Evolutionary conservation across 768 basidiomycete species (phyloP), one percentile per base, ranked within the genome.

Genomic region (Leccinum broughii): DNA sequence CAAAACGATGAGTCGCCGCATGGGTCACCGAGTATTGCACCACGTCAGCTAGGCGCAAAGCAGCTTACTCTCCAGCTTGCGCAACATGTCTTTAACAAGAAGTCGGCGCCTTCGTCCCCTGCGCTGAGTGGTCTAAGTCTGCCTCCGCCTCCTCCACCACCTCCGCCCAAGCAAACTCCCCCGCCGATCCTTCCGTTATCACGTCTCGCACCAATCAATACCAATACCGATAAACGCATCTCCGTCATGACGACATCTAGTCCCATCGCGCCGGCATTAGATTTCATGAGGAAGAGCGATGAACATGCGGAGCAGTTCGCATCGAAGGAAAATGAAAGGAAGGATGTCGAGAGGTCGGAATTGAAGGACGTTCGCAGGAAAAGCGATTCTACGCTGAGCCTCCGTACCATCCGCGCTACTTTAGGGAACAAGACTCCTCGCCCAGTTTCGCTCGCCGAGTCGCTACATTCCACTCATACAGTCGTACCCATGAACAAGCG

Each of bases 351-450:
- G 50, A 65, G 75, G 69, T 66, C 61, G 48, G 80, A 83, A 51
- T 71, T 71, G 67, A 92, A 88, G 76, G 90, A 92, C 63, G 78
- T 80, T 34, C 89, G 90, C 87, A 77, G 90, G 67, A 90, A 89
- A 75, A 91, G 90, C 65, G 90, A 93, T 72, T 86, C 90, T 6
- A 91, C 89, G n/a, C 84, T 87, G 69, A 87, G 89, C 67, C 85
- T 87, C 68, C 83, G 83, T 62, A 92, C 90, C 20, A 83, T 90
- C 58, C 83, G 89, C 32, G 83, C 86, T 37, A 69, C 72, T 15
- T 78, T 83, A 13, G 79, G 78, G 41, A 72, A 70, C 35, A 81
- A 81, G 28, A 77, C 86, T 3, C 85, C 88, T 39, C 81, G 90
- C 15, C 90, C 90, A 4, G 88, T 90, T 34, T 92, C 90, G 9